Evolutionary conservation across 257 asterid species (phyloP).

Genomic region (Nicotiana attenuata): DNA sequence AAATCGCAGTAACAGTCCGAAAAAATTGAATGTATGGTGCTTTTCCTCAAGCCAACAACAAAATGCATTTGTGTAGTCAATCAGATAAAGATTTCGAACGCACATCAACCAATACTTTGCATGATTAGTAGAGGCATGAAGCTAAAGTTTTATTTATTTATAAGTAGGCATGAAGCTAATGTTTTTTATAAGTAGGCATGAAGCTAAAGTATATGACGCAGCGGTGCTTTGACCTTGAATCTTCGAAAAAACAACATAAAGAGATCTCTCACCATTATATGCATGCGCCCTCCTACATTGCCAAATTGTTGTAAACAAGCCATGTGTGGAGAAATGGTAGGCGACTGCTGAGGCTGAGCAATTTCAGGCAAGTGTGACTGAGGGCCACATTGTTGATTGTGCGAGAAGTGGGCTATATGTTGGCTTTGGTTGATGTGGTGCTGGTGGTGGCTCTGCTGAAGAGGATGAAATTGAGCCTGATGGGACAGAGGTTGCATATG

Average conservation of each 20-base stretch:
- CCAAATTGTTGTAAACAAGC: slow-evolving; percentile 66
- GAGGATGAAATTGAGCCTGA: slow-evolving; percentile 61
- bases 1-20: background rate
- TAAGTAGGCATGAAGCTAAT: background rate
- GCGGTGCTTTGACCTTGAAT: background rate
- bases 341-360: slow-evolving; percentile 65
- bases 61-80: background rate
- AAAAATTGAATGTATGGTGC: background rate
- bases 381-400: slow-evolving; percentile 67
- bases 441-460: slow-evolving; percentile 58
- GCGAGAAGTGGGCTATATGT: slow-evolving; percentile 56
- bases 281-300: slow-evolving; percentile 76
- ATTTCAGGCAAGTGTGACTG: slow-evolving; percentile 69
- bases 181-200: background rate
- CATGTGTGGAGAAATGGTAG: slow-evolving; percentile 58
- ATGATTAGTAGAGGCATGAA: background rate
- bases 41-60: background rate
- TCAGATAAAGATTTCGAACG: background rate
- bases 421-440: slow-evolving; percentile 61
- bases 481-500: slow-evolving; percentile 57
- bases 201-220: background rate
- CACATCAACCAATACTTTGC: background rate
- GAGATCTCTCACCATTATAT: slow-evolving; percentile 50
- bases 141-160: background rate
- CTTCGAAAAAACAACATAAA: background rate